phyloP scores from a whole-genome alignment of 768 basidiomycete species.

The Mycena indigotica region DNA sequence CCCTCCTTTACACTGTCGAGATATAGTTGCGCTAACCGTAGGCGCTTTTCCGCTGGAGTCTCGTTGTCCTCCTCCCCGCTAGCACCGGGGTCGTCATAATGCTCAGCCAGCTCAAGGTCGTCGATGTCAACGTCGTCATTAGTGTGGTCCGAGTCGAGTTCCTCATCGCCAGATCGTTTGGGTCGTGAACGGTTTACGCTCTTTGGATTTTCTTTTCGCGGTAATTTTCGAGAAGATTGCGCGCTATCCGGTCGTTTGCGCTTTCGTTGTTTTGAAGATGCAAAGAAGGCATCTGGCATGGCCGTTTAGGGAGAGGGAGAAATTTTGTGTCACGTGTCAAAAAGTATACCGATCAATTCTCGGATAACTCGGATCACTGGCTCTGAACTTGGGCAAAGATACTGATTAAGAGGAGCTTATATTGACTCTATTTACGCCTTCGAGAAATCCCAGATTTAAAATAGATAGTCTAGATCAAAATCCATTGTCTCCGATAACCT shows the following conservation, averaged over 20 bases:
- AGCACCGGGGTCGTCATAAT: slow-evolving; percentile 54
- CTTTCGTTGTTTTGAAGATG: slow-evolving; percentile 59
- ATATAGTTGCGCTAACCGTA: slow-evolving; percentile 89
- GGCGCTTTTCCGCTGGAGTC: slow-evolving; percentile 90
- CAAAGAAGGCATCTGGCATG: slow-evolving; percentile 89
- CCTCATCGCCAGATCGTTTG: slow-evolving; percentile 53
- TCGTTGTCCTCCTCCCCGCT: slow-evolving; percentile 89
- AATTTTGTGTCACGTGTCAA: neutral
- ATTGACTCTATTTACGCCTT: neutral
- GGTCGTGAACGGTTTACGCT: slow-evolving; percentile 24
- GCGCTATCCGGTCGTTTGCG: slow-evolving; percentile 53
- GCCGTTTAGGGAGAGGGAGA: neutral
- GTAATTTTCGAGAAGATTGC: slow-evolving; percentile 32
- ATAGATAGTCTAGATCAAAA: neutral
- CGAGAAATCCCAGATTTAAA: neutral
- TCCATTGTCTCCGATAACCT: neutral
- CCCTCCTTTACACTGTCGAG: slow-evolving; percentile 81
- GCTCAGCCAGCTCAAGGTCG: slow-evolving; percentile 57
- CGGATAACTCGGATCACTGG: too few relatives aligned
- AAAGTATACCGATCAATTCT: too few relatives aligned
- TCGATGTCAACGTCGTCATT: slow-evolving; percentile 59
- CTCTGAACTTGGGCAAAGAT: neutral
- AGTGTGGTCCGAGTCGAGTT: slow-evolving; percentile 64
- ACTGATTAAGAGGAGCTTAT: too few relatives aligned
- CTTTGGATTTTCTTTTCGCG: slow-evolving; percentile 27